Conservation (phyloP, 345 rosid genomes). For the Salix arbutifolia region DNA sequence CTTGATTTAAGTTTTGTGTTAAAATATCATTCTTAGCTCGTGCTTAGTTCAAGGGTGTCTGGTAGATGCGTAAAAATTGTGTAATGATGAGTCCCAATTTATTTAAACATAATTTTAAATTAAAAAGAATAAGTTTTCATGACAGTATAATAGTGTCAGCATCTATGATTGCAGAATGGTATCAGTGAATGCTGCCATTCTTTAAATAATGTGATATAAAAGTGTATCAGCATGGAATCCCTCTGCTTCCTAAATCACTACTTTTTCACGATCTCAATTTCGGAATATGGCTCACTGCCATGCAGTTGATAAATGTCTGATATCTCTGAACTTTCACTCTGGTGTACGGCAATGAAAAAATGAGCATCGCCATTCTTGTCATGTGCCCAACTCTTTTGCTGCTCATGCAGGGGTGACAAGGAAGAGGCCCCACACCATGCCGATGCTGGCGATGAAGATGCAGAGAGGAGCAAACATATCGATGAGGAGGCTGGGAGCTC, state of each 20-base stretch:
- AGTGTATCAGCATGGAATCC: neutral
- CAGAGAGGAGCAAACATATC: conserved; percentile 32
- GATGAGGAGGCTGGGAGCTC: conserved; percentile 40
- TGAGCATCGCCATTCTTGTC: neutral
- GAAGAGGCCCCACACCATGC: conserved; percentile 29
- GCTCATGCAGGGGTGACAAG: conserved; percentile 43
- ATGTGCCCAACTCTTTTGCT: neutral
- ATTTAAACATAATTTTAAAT: too few relatives aligned
- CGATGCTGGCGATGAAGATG: conserved; percentile 37
- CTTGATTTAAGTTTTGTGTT: neutral
- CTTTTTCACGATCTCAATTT: neutral
- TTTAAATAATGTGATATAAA: neutral
- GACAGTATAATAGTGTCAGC: neutral
- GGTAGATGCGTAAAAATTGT: too few relatives aligned
- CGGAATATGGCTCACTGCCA: neutral
- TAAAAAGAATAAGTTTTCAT: too few relatives aligned
- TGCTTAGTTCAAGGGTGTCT: too few relatives aligned
- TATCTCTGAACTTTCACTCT: neutral
- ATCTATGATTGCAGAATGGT: neutral
- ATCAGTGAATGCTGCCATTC: neutral
- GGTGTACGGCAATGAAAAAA: neutral
- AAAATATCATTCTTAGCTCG: neutral
- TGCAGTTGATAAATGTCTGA: neutral
- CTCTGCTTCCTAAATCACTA: neutral
- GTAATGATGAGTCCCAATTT: too few relatives aligned